These are phyloP conservation scores for Linum lewisii DNA, from an alignment of 345 rosid genomes.

Conservation along the genomic window DNA sequence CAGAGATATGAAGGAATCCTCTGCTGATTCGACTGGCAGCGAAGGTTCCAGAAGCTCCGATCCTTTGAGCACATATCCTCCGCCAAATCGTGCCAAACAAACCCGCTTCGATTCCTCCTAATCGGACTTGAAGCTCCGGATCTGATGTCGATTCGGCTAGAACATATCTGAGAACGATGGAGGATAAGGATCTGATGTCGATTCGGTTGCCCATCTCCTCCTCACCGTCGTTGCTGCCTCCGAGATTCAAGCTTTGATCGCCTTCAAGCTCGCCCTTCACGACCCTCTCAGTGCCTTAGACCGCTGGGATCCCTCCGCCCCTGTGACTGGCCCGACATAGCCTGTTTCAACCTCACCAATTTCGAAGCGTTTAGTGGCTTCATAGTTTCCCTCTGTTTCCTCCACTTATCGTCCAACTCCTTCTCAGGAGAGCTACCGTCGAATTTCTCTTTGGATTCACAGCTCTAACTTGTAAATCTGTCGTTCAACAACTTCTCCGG, in stretches of 20 bases:
- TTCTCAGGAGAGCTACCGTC: conserved; percentile 52
- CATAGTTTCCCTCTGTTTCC: conserved; percentile 35
- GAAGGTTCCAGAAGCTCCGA: too few relatives aligned
- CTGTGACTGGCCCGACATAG: conserved; percentile 82
- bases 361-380: conserved; percentile 44
- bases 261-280: conserved; percentile 44
- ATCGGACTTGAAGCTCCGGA: too few relatives aligned
- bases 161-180: too few relatives aligned
- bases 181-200: too few relatives aligned
- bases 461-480: conserved; percentile 56
- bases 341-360: conserved; percentile 51
- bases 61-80: too few relatives aligned
- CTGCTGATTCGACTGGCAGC: too few relatives aligned
- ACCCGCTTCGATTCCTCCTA: too few relatives aligned
- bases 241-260: conserved; percentile 45
- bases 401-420: conserved; percentile 60
- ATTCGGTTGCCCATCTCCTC: neutral
- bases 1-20: too few relatives aligned
- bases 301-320: conserved; percentile 66
- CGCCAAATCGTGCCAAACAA: too few relatives aligned
- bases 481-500: conserved; percentile 54
- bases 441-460: conserved; percentile 41
- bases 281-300: conserved; percentile 63
- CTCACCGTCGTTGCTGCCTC: conserved; percentile 10
- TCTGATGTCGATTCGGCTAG: too few relatives aligned